Conservation (phyloP, 2,329 filamentous ascomycete species). For the Xylaria sp. region DNA sequence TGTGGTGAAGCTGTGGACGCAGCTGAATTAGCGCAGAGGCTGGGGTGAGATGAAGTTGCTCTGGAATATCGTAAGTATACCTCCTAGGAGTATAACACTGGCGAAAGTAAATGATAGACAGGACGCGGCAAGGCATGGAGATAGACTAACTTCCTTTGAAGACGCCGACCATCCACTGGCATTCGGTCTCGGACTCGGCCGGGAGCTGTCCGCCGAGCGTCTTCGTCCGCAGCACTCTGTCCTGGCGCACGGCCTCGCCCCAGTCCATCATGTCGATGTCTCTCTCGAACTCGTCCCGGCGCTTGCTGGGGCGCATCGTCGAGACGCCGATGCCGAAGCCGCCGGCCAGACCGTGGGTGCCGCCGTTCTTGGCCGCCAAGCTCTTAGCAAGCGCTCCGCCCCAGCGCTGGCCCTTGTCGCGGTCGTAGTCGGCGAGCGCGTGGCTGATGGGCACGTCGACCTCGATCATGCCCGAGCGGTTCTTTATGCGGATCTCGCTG, state of each 20-base stretch:
- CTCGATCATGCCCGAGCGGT: slow-evolving; percentile 84
- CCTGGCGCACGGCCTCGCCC: slow-evolving; percentile 73
- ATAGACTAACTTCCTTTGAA: slow-evolving; percentile 78
- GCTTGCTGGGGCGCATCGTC: slow-evolving; percentile 51
- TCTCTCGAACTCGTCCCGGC: slow-evolving; percentile 54
- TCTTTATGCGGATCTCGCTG: slow-evolving; percentile 83
- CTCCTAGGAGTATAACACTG: neutral
- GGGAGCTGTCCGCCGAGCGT: slow-evolving; percentile 86
- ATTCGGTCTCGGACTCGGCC: slow-evolving; percentile 73
- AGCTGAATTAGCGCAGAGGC: slow-evolving; percentile 87
- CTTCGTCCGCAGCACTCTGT: slow-evolving; percentile 80
- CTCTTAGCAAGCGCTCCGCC: slow-evolving; percentile 78
- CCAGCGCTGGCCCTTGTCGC: slow-evolving; percentile 83
- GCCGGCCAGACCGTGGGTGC: slow-evolving; percentile 76
- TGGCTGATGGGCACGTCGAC: slow-evolving; percentile 88
- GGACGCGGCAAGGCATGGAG: neutral
- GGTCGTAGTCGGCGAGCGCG: slow-evolving; percentile 77
- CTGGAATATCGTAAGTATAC: slow-evolving; percentile 55
- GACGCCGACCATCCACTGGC: slow-evolving; percentile 85
- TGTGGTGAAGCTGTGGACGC: slow-evolving; percentile 90
- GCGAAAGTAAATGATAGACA: neutral
- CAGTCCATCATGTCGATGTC: slow-evolving; percentile 69
- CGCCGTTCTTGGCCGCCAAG: slow-evolving; percentile 68
- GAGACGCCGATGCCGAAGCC: slow-evolving; percentile 74
- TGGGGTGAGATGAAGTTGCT: slow-evolving; percentile 86